These are phyloP conservation scores for Fusarium sp. DNA, from an alignment of 2,329 filamentous ascomycete genomes.

Conservation along the genomic window DNA sequence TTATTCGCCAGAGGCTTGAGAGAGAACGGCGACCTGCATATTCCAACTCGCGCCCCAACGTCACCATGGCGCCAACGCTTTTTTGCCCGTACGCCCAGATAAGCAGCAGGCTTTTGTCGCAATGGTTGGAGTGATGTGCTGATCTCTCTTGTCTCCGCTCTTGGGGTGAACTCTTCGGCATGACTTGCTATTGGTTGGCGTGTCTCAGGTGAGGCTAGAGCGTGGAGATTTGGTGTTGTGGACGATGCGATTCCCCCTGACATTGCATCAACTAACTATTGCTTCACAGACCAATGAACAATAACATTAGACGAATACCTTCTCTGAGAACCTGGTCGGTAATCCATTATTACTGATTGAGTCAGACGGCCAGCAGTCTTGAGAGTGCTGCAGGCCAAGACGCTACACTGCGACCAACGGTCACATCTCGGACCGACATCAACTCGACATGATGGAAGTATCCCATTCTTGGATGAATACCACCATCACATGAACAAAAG, in stretches of 20 bases:
- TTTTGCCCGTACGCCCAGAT: neutral
- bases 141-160: conserved; percentile 15
- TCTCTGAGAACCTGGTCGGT: neutral
- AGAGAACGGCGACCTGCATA: conserved; percentile 14
- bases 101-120: neutral
- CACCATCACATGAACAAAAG: neutral
- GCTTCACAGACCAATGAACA: neutral
- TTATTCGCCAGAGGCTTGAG: conserved; percentile 6
- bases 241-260: neutral
- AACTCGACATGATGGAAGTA: neutral
- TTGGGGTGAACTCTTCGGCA: conserved; percentile 33
- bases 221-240: neutral
- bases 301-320: neutral
- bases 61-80: conserved; percentile 9
- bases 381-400: neutral
- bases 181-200: conserved; percentile 16
- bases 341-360: neutral
- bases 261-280: neutral
- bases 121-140: neutral
- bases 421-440: neutral
- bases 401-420: neutral
- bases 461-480: neutral
- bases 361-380: neutral
- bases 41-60: conserved; percentile 11
- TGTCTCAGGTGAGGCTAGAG: neutral